Evolutionary conservation across 2,329 filamentous ascomycete genomes (phyloP), one percentile per base, ranked within the genome.

Genomic region (Ophiostoma himal-ulmi): DNA sequence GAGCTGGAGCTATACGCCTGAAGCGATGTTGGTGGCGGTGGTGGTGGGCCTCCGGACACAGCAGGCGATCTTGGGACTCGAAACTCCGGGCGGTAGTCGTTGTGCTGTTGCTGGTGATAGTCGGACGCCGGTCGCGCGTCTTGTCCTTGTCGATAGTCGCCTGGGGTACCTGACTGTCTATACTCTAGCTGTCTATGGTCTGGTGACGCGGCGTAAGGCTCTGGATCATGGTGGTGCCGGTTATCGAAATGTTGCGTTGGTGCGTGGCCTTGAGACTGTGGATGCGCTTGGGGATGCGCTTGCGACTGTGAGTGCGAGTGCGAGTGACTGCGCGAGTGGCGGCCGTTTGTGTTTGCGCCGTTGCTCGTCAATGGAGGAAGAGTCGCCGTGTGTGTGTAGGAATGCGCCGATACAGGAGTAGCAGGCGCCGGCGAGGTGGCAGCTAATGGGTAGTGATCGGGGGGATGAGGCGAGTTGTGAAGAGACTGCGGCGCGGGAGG

Each of bases 321-420:
- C 34, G 64, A 67, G 13, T 67, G 64, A 20, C 5, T 67, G 65
- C 65, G 65, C 65, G 65, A 26, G 65, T 67, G 65, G 39, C 65
- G n/a, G 13, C 36, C 36, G 65, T 44, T 67, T 39, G 68, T 71
- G 69, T 39, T 72, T 72, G 22, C 76, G 76, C 66, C 68, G 70
- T 68, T 71, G 68, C n/a, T 69, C 34, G 62, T 39, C 36, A 65
- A 39, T 3, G 65, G 70, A 37, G 70, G 70, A 14, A 69, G 52
- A 3, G 70, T 69, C 3, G 26, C 68, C 11, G 70, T 54, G 60
- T 71, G 26, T 8, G 64, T 69, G 34, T 68, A 71, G 2, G 70
- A 68, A 41, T 69, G 52, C 34, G 70, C 68, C 11, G 70, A 64
- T 39, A 69, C 70, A n/a, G 70, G 68, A 5, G 70, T 69, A 6